A percentile compares a stretch with the other conserved stretches of the same genome.
phyloP scores from a whole-genome alignment of 1,284 basidiomycete genomes.

The Papiliotrema laurentii region DNA sequence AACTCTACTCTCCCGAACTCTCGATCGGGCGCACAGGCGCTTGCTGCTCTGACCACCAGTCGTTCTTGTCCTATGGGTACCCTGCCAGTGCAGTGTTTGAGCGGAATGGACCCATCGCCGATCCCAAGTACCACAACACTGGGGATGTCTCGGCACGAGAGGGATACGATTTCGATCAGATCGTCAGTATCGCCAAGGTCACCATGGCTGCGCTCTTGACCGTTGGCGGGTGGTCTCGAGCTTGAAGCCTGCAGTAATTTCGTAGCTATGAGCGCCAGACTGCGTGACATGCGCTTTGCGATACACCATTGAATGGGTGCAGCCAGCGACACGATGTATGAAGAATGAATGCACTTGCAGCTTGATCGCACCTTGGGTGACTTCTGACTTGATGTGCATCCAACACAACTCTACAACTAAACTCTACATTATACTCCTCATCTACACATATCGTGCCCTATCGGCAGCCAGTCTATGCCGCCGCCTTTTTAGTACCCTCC shows the following conservation, averaged over 20 bases:
- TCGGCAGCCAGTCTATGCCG: neutral
- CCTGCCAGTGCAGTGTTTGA: conserved; percentile 66
- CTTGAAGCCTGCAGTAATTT: neutral
- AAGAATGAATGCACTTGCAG: no score
- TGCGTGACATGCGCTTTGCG: no score
- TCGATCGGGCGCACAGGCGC: conserved; percentile 67
- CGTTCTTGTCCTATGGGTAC: conserved; percentile 75
- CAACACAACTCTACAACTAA: no score
- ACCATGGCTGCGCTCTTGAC: conserved; percentile 51
- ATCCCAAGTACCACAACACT: conserved; percentile 63
- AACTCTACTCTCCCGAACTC: conserved; percentile 70
- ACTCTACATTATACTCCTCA: no score
- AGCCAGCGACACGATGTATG: no score
- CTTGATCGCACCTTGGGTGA: no score
- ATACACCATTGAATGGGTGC: no score
- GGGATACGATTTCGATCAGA: conserved; percentile 74
- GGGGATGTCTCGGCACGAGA: conserved; percentile 70
- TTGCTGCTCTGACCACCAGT: conserved; percentile 81
- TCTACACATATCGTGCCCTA: no score
- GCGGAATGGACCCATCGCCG: conserved; percentile 71
- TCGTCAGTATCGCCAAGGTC: conserved; percentile 75
- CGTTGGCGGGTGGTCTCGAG: conserved; percentile 34
- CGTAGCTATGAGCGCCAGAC: neutral
- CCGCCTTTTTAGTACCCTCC: conserved; percentile 13
- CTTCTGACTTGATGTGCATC: no score